Evolutionary conservation across 2,329 filamentous ascomycete genomes (phyloP).

Genomic region (Microascus cirrosus): DNA sequence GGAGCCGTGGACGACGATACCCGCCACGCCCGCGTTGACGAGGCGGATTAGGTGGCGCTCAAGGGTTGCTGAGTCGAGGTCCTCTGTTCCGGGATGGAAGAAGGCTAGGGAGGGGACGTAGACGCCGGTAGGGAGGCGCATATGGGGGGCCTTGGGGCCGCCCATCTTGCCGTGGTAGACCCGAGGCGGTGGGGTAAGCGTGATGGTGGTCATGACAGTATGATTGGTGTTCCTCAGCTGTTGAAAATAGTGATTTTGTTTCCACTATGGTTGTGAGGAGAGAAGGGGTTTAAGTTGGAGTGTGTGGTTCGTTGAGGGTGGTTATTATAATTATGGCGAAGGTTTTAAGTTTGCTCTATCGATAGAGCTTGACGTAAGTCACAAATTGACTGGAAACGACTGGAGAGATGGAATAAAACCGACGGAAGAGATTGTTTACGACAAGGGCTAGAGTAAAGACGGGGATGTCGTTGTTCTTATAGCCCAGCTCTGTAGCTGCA

Average conservation of each 20-base stretch:
- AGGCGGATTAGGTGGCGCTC: constrained; percentile 54
- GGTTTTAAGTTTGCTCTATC: too few relatives aligned
- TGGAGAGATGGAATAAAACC: not conserved
- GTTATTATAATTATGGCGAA: too few relatives aligned
- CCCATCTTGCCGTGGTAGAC: not conserved
- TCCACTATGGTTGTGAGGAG: too few relatives aligned
- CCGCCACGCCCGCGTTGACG: constrained; percentile 62
- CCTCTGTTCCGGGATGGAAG: constrained; percentile 50
- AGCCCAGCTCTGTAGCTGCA: not conserved
- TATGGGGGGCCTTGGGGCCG: constrained; percentile 2
- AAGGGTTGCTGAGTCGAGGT: constrained; percentile 53
- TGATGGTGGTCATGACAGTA: not conserved
- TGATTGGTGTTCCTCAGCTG: not conserved
- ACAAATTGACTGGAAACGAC: too few relatives aligned
- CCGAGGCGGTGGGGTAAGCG: constrained; percentile 1
- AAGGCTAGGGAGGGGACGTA: constrained; percentile 69
- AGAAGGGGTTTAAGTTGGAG: too few relatives aligned
- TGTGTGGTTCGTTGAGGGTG: too few relatives aligned
- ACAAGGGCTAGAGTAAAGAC: not conserved
- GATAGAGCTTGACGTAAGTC: too few relatives aligned
- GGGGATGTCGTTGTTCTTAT: not conserved
- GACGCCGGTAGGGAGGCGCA: constrained; percentile 36
- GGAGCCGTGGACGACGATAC: constrained; percentile 67
- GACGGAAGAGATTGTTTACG: not conserved
- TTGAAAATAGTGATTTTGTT: too few relatives aligned